Base-by-base conservation (phyloP, 192 early-diverging fungal species). In the Coemansia sp. region DNA sequence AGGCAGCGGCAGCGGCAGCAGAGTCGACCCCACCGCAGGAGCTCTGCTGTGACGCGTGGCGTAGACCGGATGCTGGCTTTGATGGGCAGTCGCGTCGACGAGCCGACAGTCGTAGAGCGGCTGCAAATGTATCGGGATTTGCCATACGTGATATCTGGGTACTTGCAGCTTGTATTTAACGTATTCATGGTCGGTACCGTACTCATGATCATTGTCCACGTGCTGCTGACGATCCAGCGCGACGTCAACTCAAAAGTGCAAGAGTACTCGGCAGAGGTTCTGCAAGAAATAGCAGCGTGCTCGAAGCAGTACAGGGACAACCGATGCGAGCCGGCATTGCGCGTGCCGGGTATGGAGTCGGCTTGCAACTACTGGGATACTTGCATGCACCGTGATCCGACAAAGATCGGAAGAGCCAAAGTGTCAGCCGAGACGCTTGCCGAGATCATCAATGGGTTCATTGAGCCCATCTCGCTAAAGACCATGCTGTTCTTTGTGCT, bases 401-500 rank as follows among this genome's bases (percentile, higher is more conserved):
- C 85, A 22, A 88, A 83, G 50, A 85, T 93, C 24, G 88, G 88
- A 53, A 88, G 93, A 52, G 84, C 90, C 12, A 88, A 90, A 57
- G 87, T 96, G 16, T 89, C 91, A 0, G 93, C 94, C 2, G 91
- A 96, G 70, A 92, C 92, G 0, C 78, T 95, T 75, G 94, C 91
- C 27, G 88, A 91, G 52, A 94, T 95, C 34, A 75, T 93, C 53
- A 95, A 94, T 66, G 87, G 91, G 39, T 91, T 96, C 65, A 88
- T 94, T 38, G 90, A 96, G 34, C 90, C 92, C 9, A 87, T 96
- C 8, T 93, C 92, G n/a, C 89, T 91, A 62, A 96, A 96, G 64
- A 92, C 93, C 0, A 91, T 96, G 91, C 88, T 73, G 64, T 84
- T 86, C 57, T 84, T 86, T 72, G 65, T 80, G 52, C 58, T 75